Evolutionary conservation across 257 asterid species (phyloP).

Genomic region (Capsicum baccatum): DNA sequence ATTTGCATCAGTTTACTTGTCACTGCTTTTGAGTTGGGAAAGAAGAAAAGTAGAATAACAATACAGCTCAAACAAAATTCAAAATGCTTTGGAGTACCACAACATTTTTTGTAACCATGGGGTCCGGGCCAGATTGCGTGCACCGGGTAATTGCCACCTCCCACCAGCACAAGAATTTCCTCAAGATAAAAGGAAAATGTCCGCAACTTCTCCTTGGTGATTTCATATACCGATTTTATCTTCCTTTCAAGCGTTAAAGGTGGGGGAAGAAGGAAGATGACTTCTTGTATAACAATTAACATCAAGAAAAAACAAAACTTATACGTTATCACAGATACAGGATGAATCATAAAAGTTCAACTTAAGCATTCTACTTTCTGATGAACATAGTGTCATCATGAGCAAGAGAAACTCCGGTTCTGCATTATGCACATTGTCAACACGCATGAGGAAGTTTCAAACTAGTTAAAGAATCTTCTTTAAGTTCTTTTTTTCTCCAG

Average conservation of each 20-base stretch:
- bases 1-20: neutral
- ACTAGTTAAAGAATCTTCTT: neutral
- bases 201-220: neutral
- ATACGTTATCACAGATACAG: neutral
- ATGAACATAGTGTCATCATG: neutral
- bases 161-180: neutral
- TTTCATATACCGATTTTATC: neutral
- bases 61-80: neutral
- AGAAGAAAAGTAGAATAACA: neutral
- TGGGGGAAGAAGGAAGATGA: neutral
- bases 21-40: constrained; percentile 6
- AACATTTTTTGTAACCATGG: neutral
- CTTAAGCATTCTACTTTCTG: neutral
- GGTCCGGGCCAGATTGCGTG: neutral
- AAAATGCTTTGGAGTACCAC: neutral
- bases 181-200: neutral
- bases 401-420: neutral
- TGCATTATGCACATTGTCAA: neutral
- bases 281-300: neutral
- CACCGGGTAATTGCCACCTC: neutral
- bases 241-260: neutral
- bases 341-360: neutral
- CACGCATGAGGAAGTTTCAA: neutral
- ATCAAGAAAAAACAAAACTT: neutral
- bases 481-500: neutral